Conservation (phyloP, 2,329 filamentous ascomycete genomes). For the Hypocreales sp. region DNA sequence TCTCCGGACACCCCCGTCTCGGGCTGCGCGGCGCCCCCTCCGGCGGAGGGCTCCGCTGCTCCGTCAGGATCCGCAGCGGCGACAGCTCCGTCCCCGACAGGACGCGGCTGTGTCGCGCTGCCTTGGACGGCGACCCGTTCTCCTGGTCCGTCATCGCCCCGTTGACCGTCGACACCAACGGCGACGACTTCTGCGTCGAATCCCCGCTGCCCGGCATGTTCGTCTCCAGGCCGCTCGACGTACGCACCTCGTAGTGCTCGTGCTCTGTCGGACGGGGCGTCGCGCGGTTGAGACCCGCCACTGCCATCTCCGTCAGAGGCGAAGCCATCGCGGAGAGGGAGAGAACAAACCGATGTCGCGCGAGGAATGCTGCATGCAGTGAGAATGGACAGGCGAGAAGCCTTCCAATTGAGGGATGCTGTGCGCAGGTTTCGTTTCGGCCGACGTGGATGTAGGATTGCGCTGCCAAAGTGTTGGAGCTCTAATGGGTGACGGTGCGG, state of each 20-base stretch:
- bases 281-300: conserved; percentile 19
- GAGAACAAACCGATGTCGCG: neutral
- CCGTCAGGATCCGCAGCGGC: conserved; percentile 38
- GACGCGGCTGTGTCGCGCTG: conserved; percentile 32
- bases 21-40: conserved; percentile 22
- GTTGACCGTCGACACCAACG: conserved; percentile 13
- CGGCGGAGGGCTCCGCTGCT: conserved; percentile 10
- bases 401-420: too few species aligned
- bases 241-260: conserved; percentile 18
- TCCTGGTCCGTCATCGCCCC: conserved; percentile 24
- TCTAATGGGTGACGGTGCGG: too few species aligned
- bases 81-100: conserved; percentile 41
- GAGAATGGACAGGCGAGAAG: too few species aligned
- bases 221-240: too few species aligned
- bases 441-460: too few species aligned
- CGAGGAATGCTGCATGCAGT: too few species aligned
- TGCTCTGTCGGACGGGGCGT: conserved; percentile 15
- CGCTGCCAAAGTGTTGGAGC: too few species aligned
- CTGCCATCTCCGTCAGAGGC: conserved; percentile 23
- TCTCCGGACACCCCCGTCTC: conserved; percentile 33
- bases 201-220: neutral
- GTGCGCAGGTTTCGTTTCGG: too few species aligned
- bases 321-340: conserved; percentile 19
- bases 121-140: conserved; percentile 30
- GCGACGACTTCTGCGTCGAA: conserved; percentile 10